Base-by-base conservation (phyloP, 805 yeast species). In the Metschnikowia anglica region DNA sequence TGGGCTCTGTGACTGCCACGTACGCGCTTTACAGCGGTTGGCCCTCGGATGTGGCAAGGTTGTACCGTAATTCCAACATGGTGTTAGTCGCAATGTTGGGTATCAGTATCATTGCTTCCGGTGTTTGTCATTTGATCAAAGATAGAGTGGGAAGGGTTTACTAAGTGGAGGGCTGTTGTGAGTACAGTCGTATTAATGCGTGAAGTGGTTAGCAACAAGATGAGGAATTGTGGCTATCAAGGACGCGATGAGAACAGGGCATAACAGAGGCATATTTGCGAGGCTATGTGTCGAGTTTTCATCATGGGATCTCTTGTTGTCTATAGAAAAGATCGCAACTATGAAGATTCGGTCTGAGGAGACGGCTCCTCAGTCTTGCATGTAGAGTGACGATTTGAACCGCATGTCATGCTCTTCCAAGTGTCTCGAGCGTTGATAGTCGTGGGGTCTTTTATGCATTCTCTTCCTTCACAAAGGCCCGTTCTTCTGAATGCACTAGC, bases 21-120 rank as follows among this genome's bases (percentile, higher is more conserved):
- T 88, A 88, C 58, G 95, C 96, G 0, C 72, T 88, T 30, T 88
- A 88, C 65, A 63, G 77, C 25, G 96, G 96, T 3, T 88, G 96
- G 96, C 90, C 93, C 1, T 84, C 74, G 1, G 96, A 88, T 60
- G 72, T 60, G 7, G 71, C 71, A 4, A 67, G 88, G 49, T 68
- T 79, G 33, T 88, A 69, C 64, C 68, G 77, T 50, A 68, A 87
- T 60, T 81, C 89, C 36, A 88, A 88, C 62, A 86, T 87, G 96
- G 87, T 87, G 69, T 72, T 88, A 64, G 86, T 88, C 17, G 70
- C 82, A 17, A 84, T 88, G 71, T 69, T 83, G 48, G 96, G 95
- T 4, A 72, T 78, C 33, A 80, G 89, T 54, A 85, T 88, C 30
- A 49, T 87, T 20, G 65, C 72, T 1, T 56, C 66, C 11, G 56